Conservation (phyloP, 225 moss, liverwort and hornwort genomes). For the Anthoceros angustus region DNA sequence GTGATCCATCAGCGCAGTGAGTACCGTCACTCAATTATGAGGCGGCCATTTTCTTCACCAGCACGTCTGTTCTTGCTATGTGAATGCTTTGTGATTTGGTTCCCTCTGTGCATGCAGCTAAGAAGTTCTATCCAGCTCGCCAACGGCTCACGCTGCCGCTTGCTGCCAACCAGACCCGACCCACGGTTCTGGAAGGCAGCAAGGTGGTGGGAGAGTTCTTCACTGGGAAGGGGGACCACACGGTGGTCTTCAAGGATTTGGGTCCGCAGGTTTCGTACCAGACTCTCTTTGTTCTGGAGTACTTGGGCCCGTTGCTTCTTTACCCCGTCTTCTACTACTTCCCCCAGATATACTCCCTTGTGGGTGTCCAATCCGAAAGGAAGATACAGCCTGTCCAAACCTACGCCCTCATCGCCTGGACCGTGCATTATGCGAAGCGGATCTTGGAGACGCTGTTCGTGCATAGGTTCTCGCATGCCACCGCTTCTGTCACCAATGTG, state of each 20-base stretch:
- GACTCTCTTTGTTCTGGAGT: constrained; percentile 67
- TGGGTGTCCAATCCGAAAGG: constrained; percentile 38
- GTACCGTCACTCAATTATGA: neutral
- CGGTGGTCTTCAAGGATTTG: constrained; percentile 59
- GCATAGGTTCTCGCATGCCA: constrained; percentile 58
- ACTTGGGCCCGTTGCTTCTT: constrained; percentile 61
- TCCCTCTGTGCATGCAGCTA: constrained; percentile 17
- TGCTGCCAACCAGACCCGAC: constrained; percentile 35
- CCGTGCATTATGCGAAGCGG: constrained; percentile 56
- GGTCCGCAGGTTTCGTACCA: constrained; percentile 69
- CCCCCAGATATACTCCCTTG: constrained; percentile 47
- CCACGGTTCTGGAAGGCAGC: constrained; percentile 27
- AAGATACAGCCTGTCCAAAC: constrained; percentile 36
- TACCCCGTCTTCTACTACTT: constrained; percentile 64
- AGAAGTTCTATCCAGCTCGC: constrained; percentile 54
- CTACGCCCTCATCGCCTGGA: constrained; percentile 49
- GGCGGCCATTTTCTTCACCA: neutral
- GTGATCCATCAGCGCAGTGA: constrained; percentile 37
- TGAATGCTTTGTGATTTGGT: neutral
- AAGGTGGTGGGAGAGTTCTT: constrained; percentile 68
- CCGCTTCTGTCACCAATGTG: constrained; percentile 53
- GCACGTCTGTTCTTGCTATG: neutral
- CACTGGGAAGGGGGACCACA: constrained; percentile 23
- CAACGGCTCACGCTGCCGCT: constrained; percentile 64
- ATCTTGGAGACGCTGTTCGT: constrained; percentile 62